Base-by-base conservation (phyloP, 192 early-diverging fungal genomes). In the Podila epigama region DNA sequence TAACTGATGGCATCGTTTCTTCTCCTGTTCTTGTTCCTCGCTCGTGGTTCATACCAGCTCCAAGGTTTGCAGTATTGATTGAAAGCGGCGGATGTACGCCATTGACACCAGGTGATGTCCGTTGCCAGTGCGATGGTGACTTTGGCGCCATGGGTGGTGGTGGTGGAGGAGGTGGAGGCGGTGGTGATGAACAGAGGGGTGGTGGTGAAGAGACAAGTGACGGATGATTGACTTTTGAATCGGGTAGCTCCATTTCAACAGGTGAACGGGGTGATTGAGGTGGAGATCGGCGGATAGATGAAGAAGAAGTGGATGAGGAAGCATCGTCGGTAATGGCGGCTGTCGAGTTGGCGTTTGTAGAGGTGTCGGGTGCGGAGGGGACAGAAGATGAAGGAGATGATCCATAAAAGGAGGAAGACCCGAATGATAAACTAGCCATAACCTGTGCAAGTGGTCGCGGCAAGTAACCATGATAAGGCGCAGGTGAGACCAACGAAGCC, bases 381-480 rank as follows among this genome's bases (percentile, higher is more conserved):
- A 60, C 33, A 22, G 60, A 25, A 0, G 57, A 16, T 20, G 60
- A 33, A 41, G 60, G 11, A 20, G 63, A 39, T 31, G 80, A 51
- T 11, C 63, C 66, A 63, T 77, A 68, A 62, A 68, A 64, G 55
- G 80, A 40, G 32, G 62, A 41, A 62, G 63, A 41, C 28, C 67
- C 57, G 58, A 73, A 66, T 34, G 63, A 69, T 11, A 51, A 72
- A 32, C 63, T 60, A 15, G 51, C 79, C 75, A 68, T 72, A 32
- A 68, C 62, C 51, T 61, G 62, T 15, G 33, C 62, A 29, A 70
- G 66, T 2, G 54, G 82, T 64, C 51, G 61, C 22, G 28, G 83
- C 5, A 70, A 72, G 51, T 44, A 68, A 36, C 58, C 51, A 65
- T 73, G 68, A 54, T 65, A 72, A 7, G 73, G 73, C 25, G 66